phyloP scores from a whole-genome alignment of 805 yeast genomes.

The Candida ulmi region DNA sequence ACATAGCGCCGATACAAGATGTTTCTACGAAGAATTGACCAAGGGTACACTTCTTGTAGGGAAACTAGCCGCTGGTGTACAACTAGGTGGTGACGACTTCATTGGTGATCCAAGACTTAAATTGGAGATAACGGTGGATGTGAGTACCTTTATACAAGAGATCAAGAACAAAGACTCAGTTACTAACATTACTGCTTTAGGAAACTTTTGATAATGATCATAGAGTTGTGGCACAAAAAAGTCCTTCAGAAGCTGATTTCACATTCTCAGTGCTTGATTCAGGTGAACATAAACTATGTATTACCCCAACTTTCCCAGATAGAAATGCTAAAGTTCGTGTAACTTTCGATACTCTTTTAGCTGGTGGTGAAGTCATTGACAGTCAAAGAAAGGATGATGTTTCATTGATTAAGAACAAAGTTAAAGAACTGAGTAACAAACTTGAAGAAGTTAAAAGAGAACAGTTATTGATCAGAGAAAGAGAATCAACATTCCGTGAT shows the following conservation, averaged over 20 bases:
- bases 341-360: conserved; percentile 65
- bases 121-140: conserved; percentile 65
- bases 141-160: conserved; percentile 24
- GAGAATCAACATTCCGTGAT: conserved; percentile 75
- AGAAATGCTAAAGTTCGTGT: conserved; percentile 54
- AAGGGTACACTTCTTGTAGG: conserved; percentile 79
- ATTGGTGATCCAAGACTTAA: conserved; percentile 50
- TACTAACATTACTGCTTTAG: conserved; percentile 21
- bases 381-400: conserved; percentile 51
- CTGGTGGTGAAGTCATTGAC: conserved; percentile 61
- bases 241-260: conserved; percentile 57
- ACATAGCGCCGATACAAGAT: conserved; percentile 67
- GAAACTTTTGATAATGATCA: conserved; percentile 83
- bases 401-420: conserved; percentile 47
- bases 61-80: conserved; percentile 63
- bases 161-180: not conserved
- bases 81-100: conserved; percentile 37
- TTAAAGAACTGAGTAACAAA: conserved; percentile 51
- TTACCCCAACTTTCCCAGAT: conserved; percentile 45
- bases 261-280: conserved; percentile 76
- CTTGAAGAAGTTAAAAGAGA: conserved; percentile 57
- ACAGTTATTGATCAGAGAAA: conserved; percentile 55
- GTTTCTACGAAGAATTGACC: conserved; percentile 80
- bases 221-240: conserved; percentile 64
- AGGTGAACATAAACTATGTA: conserved; percentile 83